Evolutionary conservation across 2,329 filamentous ascomycete species (phyloP), one percentile per base, ranked within the genome.

Genomic region (Dactylellina haptotyla): DNA sequence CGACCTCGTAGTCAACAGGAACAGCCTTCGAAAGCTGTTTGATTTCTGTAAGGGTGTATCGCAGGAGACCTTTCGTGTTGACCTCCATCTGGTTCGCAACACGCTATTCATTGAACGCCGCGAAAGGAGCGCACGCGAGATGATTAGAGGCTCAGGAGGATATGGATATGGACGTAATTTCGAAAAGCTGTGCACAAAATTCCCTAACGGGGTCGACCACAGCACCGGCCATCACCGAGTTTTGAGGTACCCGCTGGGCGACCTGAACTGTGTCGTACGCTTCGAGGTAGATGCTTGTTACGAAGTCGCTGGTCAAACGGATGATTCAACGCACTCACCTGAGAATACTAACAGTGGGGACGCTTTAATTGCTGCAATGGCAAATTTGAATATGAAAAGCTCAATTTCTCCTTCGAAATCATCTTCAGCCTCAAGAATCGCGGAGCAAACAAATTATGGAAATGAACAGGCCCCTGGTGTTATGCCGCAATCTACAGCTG

Each of bases 71-170:
- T 81, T 80, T 58, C 76, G 78, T 23, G 78, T 81, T 51, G 79
- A 80, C 43, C 72, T 80, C 4, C 71, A 80, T 39, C 70, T 81
- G 34, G 72, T 81, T 4, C 72, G 78, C 5, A 74, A 78, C 5
- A 81, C 80, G 9, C 76, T 81, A 1, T 77, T 82, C 45, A 76
- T 82, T 12, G 78, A 73, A 28, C 77, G 79, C 3, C 78, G 78
- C 46, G 79, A 79, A 37, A 53, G 59, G 37, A 75, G 62, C 12
- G 63, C 76, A n/a, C 25, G 25, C 12, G 61, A 70, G 28, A 59
- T 37, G 53, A 72, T 76, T 12, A 5, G 45, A n/a, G 50, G 51
- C 6, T 3, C 45, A 18, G 53, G 54, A 1, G 62, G 76, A 23
- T 56, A 75, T 8, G 79, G 79, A 12, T 81, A 78, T 53, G 80